Evolutionary conservation across 345 rosid species (phyloP).

Genomic region (Pistacia integerrima): DNA sequence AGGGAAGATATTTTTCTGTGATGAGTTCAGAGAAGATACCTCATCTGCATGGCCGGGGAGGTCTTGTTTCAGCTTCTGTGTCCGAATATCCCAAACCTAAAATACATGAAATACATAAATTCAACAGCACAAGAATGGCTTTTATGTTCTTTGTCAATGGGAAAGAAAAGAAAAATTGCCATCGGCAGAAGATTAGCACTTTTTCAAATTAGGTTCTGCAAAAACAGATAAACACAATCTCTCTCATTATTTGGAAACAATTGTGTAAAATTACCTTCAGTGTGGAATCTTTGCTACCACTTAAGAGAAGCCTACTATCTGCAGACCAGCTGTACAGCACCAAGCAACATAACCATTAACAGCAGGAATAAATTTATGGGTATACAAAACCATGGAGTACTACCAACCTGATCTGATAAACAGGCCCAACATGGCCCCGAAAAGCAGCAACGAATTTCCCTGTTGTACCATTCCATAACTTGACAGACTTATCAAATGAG

Average conservation of each 20-base stretch:
- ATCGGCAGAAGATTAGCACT: too few species aligned
- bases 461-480: constrained; percentile 87
- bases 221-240: background rate
- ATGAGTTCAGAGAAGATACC: constrained; percentile 38
- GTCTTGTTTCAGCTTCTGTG: constrained; percentile 83
- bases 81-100: constrained; percentile 86
- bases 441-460: constrained; percentile 87
- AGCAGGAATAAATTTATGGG: background rate
- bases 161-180: too few species aligned
- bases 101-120: constrained; percentile 5
- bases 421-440: constrained; percentile 93
- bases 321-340: constrained; percentile 82
- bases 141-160: background rate
- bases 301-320: constrained; percentile 92
- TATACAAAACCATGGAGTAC: constrained; percentile 10
- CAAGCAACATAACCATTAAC: constrained; percentile 22
- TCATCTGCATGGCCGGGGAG: constrained; percentile 97
- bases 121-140: background rate
- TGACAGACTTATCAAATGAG: constrained; percentile 91
- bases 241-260: background rate
- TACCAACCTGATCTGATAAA: constrained; percentile 80
- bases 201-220: too few species aligned
- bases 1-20: background rate
- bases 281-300: constrained; percentile 97
- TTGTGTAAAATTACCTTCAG: constrained; percentile 59